Evolutionary conservation across 352 stramenopile species (phyloP).

Genomic region (Hyaloperonospora arabidopsidis): DNA sequence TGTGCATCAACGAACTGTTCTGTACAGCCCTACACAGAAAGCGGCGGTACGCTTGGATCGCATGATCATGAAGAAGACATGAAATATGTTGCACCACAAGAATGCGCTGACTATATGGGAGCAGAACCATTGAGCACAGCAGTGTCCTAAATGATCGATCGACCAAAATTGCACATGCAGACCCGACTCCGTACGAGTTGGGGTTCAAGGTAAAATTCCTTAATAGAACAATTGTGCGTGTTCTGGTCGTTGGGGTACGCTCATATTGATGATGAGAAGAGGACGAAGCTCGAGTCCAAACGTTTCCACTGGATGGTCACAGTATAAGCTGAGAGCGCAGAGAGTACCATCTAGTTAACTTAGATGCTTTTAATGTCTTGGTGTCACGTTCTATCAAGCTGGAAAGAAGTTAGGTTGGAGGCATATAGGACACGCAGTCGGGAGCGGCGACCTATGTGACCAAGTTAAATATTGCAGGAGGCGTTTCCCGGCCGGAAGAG

Average conservation of each 20-base stretch:
- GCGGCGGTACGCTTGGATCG: slow-evolving; percentile 1
- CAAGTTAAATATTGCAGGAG: neutral
- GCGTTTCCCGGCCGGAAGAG: neutral
- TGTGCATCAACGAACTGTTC: neutral
- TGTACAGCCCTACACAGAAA: slow-evolving; percentile 1
- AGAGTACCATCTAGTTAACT: slow-evolving; percentile 17
- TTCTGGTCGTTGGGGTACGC: slow-evolving; percentile 23
- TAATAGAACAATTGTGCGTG: slow-evolving; percentile 18
- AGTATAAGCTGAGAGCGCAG: slow-evolving; percentile 14
- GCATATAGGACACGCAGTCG: neutral
- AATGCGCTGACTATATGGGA: neutral
- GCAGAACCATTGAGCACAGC: neutral
- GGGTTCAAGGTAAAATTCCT: slow-evolving; percentile 8
- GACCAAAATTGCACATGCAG: neutral
- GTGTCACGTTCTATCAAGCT: slow-evolving; percentile 11
- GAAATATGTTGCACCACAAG: neutral
- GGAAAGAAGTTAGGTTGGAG: slow-evolving; percentile 13
- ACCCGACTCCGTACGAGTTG: slow-evolving; percentile 19
- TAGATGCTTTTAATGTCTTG: slow-evolving; percentile 14
- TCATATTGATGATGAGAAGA: slow-evolving; percentile 21
- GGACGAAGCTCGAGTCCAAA: slow-evolving; percentile 24
- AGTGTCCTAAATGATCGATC: neutral
- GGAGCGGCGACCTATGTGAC: neutral
- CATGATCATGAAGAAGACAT: neutral
- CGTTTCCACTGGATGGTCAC: slow-evolving; percentile 22